A percentile compares a stretch with the other conserved stretches of the same genome.
phyloP scores from a whole-genome alignment of 83 land plant species.

The Picea abies region DNA sequence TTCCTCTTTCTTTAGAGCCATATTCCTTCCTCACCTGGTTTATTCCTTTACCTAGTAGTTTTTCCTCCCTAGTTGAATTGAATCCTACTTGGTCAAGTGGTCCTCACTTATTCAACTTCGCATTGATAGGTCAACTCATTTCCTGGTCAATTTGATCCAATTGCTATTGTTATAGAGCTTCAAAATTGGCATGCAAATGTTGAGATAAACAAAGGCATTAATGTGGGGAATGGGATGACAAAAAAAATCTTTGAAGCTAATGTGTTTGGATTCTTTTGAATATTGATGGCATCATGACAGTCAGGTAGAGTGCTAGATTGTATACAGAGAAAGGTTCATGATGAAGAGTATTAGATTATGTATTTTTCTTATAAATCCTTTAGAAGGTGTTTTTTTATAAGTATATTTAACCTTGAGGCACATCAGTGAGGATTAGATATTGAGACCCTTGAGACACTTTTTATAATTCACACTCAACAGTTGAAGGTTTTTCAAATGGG shows the following conservation, averaged over 20 bases:
- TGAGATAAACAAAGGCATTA: conserved; percentile 92
- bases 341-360: not conserved
- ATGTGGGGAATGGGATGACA: conserved; percentile 92
- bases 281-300: conserved; percentile 98
- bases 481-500: too few relatives aligned
- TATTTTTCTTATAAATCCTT: not conserved
- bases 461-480: too few relatives aligned
- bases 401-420: not conserved
- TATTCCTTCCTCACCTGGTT: too few relatives aligned
- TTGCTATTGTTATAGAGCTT: conserved; percentile 87
- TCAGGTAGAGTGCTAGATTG: conserved; percentile 2
- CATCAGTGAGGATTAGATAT: not conserved
- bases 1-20: too few relatives aligned
- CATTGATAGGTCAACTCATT: too few relatives aligned
- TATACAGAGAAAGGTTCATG: not conserved
- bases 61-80: too few relatives aligned
- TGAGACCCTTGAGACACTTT: too few relatives aligned
- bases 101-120: too few relatives aligned
- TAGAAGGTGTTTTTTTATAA: not conserved
- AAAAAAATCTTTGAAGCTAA: too few relatives aligned
- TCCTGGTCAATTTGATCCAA: too few relatives aligned
- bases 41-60: too few relatives aligned
- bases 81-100: too few relatives aligned
- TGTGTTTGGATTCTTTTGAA: conserved; percentile 97
- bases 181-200: conserved; percentile 93